Percentiles rank a stretch among this genome's conserved stretches.
Conservation (phyloP, 495 filamentous ascomycete species). For the Penicillium riverlandense region DNA sequence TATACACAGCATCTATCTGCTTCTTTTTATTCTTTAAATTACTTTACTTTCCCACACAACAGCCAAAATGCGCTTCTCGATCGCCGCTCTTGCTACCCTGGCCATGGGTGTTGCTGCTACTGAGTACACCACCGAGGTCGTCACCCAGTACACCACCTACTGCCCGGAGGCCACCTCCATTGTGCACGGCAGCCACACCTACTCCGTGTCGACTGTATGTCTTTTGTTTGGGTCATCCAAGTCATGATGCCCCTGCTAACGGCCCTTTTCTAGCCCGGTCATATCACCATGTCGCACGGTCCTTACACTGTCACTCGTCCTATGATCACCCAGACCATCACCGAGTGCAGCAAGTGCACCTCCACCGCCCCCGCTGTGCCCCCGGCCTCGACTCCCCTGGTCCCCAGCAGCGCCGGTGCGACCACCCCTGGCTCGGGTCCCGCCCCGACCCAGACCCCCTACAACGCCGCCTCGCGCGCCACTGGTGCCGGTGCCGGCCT, state of each 20-base stretch:
- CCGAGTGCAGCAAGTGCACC: constrained; percentile 55
- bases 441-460: constrained; percentile 41
- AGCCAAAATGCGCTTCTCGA: constrained; percentile 87
- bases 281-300: constrained; percentile 63
- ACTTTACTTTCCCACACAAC: no score
- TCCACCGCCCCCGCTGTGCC: no score
- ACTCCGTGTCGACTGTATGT: constrained; percentile 68
- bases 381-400: constrained; percentile 32
- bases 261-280: constrained; percentile 49
- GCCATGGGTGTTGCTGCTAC: constrained; percentile 48
- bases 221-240: not conserved
- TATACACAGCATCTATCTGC: no score
- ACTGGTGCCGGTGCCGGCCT: constrained; percentile 60
- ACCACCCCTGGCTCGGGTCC: constrained; percentile 25
- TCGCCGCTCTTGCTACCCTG: constrained; percentile 61
- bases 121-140: constrained; percentile 64
- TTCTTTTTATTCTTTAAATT: no score
- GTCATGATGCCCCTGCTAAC: constrained; percentile 1
- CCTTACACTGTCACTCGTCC: constrained; percentile 63
- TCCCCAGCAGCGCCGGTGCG: constrained; percentile 25
- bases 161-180: constrained; percentile 73
- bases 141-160: constrained; percentile 77
- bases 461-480: constrained; percentile 37
- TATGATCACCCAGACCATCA: constrained; percentile 52
- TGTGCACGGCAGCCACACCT: constrained; percentile 62